phyloP scores from a whole-genome alignment of 305 asterid genomes.

The Caryopteris hybrid region DNA sequence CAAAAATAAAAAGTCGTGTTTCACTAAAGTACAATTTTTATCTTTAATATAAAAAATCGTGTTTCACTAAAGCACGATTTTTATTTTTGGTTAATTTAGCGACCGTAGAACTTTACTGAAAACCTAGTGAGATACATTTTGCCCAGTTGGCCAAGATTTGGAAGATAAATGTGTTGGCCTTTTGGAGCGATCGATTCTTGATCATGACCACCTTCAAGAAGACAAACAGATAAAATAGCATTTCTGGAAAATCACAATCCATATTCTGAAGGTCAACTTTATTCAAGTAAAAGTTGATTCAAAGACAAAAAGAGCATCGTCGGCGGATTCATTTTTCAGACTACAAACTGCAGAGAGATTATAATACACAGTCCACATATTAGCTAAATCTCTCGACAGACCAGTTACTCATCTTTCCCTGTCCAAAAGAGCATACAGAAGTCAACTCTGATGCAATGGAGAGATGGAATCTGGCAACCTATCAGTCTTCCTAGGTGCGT shows the following conservation, averaged over 20 bases:
- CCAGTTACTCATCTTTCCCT: conserved; percentile 16
- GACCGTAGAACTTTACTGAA: too few species aligned
- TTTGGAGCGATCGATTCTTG: too few species aligned
- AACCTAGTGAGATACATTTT: too few species aligned
- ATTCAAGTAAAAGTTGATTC: conserved; percentile 15
- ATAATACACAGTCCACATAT: conserved; percentile 8
- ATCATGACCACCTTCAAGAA: too few species aligned
- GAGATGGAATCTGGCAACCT: conserved; percentile 10
- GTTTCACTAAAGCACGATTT: too few species aligned
- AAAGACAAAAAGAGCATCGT: conserved; percentile 19
- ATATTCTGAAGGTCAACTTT: conserved; percentile 25
- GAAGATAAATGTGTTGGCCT: too few species aligned
- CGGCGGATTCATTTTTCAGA: conserved; percentile 28
- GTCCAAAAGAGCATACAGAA: conserved; percentile 19
- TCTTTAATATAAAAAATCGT: too few species aligned
- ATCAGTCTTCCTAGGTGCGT: conserved; percentile 29
- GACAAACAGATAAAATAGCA: too few species aligned
- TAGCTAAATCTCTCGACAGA: conserved; percentile 19
- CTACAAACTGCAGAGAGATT: conserved; percentile 25
- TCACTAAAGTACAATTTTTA: too few species aligned
- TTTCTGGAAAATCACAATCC: not conserved
- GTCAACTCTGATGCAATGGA: conserved; percentile 11
- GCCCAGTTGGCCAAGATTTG: too few species aligned
- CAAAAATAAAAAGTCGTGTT: too few species aligned
- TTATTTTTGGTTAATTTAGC: too few species aligned